Base-by-base conservation (phyloP, 495 filamentous ascomycete genomes). In the Trichoderma orchidacearum region DNA sequence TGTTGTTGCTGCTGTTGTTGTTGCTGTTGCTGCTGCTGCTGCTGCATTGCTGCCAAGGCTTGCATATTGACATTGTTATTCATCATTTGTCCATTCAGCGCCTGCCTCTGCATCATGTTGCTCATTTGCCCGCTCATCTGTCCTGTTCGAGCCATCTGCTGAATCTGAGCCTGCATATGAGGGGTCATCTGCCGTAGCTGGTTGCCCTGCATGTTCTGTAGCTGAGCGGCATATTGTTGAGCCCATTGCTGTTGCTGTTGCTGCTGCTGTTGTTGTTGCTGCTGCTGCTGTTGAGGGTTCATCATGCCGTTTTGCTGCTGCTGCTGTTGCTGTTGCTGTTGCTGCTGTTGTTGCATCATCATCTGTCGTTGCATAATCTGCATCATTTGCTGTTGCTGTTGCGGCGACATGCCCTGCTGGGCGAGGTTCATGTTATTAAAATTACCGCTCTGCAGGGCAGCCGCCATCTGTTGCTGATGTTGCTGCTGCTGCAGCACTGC, bases 151-250 rank as follows among this genome's bases (percentile, higher is more conserved):
- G 60, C 57, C 41, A 60, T 57, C 21, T 65, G 66, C 28, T 72
- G 69, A 1, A 58, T 54, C 32, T 65, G 63, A 9, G 30, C 53
- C 51, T 63, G 59, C 36, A 45, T 35, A 30, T 62, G 60, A 0
- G 51, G 72, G 63, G 72, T 69, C 50, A 73, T 61, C 52, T 75
- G 72, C 3, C 66, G 75, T n/a, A 36, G 56, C 53, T 59, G 60
- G 5, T 17, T 32, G 57, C 54, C 30, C 18, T 54, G 54, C 23
- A 56, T 51, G 5, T 60, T 60, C 38, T 58, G 62, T 51, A 61
- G 48, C 11, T 55, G 53, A 5, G 51, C 45, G 11, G 45, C 30
- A 31, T 57, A 55, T 51, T 64, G 62, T 31, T 60, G 61, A 13
- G 53, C 45, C 53, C 68, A 58, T 23, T 67, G 64, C 41, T 56